Conservation (phyloP, 2,329 filamentous ascomycete genomes). For the Aphanocladium album region DNA sequence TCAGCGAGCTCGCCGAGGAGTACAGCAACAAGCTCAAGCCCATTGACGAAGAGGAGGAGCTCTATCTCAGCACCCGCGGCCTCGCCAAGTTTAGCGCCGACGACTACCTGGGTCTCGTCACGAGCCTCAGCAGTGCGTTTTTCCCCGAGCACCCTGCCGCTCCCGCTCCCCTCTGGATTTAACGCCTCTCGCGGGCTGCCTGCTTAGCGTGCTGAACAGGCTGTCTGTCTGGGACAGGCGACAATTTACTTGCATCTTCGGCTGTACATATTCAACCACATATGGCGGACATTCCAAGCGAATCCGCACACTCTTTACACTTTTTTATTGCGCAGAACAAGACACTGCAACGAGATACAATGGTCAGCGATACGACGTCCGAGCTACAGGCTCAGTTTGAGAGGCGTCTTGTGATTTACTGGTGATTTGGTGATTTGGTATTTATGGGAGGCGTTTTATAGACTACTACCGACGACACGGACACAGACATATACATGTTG, state of each 20-base stretch:
- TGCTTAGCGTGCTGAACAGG: neutral
- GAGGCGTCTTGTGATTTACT: neutral
- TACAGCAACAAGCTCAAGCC: slow-evolving; percentile 60
- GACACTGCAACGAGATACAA: neutral
- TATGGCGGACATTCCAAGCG: slow-evolving; percentile 7
- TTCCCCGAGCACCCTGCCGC: slow-evolving; percentile 40
- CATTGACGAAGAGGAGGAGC: slow-evolving; percentile 65
- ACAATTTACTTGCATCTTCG: slow-evolving; percentile 17
- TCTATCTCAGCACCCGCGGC: slow-evolving; percentile 62
- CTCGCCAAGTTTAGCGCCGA: slow-evolving; percentile 70
- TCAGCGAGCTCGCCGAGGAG: slow-evolving; percentile 90
- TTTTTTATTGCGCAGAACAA: slow-evolving; percentile 1
- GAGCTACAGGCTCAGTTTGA: neutral
- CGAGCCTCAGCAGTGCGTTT: slow-evolving; percentile 59
- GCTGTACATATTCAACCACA: slow-evolving; percentile 28
- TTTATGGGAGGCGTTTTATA: neutral
- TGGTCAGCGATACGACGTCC: neutral
- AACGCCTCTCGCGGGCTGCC: slow-evolving; percentile 3
- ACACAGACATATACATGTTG: neutral
- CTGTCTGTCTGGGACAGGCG: neutral
- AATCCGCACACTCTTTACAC: neutral
- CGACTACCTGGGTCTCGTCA: slow-evolving; percentile 80
- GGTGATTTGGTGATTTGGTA: no score
- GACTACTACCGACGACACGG: neutral
- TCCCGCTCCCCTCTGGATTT: slow-evolving; percentile 46